Conservation (phyloP, 257 asterid genomes). For the Penstemon eatonii region DNA sequence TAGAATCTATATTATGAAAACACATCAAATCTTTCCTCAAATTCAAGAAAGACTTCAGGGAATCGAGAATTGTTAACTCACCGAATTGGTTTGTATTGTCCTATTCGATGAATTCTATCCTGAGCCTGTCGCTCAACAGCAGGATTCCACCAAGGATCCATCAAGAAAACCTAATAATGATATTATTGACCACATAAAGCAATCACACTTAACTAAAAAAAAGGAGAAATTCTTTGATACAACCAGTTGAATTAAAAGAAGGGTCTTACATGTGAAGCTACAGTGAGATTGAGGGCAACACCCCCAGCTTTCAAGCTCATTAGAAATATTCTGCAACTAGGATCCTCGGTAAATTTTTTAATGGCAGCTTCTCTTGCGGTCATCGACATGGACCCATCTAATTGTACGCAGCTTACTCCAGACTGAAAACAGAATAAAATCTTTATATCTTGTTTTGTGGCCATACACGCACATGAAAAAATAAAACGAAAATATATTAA, state of each 20-base stretch:
- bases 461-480: conserved; percentile 21
- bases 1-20: not conserved
- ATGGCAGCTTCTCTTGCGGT: conserved; percentile 85
- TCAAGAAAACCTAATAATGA: conserved; percentile 71
- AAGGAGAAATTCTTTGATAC: not conserved
- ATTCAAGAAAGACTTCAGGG: conserved; percentile 1
- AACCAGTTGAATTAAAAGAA: not conserved
- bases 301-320: conserved; percentile 99
- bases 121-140: conserved; percentile 97
- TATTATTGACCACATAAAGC: no score
- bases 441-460: conserved; percentile 4
- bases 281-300: conserved; percentile 95
- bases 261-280: conserved; percentile 79
- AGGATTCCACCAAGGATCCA: conserved; percentile 99
- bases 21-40: not conserved
- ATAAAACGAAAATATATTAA: not conserved
- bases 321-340: conserved; percentile 81
- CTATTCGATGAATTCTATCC: conserved; percentile 93
- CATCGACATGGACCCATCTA: conserved; percentile 91
- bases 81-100: conserved; percentile 92
- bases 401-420: conserved; percentile 71
- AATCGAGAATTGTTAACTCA: conserved; percentile 25
- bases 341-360: conserved; percentile 67
- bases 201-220: no score
- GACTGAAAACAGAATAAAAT: conserved; percentile 48